Evolutionary conservation across 2,329 filamentous ascomycete genomes (phyloP), one percentile per base, ranked within the genome.

Genomic region (Beauveria caledonica): DNA sequence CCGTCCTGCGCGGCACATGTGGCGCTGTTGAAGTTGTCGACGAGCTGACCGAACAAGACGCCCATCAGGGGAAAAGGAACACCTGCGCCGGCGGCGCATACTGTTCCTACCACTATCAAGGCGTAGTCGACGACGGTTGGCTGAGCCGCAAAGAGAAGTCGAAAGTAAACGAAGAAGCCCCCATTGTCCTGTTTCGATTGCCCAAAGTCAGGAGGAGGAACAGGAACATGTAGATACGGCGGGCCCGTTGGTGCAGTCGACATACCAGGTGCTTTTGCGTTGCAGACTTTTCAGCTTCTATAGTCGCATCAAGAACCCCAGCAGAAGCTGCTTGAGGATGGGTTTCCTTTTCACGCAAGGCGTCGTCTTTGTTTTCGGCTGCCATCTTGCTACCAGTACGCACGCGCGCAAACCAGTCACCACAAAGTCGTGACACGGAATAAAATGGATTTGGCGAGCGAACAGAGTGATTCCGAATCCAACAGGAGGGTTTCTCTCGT

Each of bases 51-150:
- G 64, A 85, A 85, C 49, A 85, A 72, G 52, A 85, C 79, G 50
- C 79, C 81, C 61, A 85, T 77, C 25, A 85, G 71, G 7, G 81
- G 82, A 57, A 84, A 82, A 0, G 82, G 82, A 6, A 83, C 75
- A 25, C 82, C 81, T 21, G 81, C 77, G 39, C 75, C 80, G 54
- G 81, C 78, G 50, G 81, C 76, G 61, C 74, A 73, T 42, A 68
- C 27, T 29, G 63, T 68, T 25, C 72, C 74, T 46, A 67, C 60
- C 11, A 72, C 7, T 19, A 76, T 65, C 46, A 75, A 64, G 17
- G 64, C 57, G 59, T 71, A 65, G 59, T 75, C 73, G 64, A 70
- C 53, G 62, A 66, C 63, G 60, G 67, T 70, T 13, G 73, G 73
- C 48, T 75, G 68, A 60, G 70, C 72, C 60, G 72, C 74, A 50